Evolutionary conservation across 176 grass and related monocot species (phyloP), one percentile per base, ranked within the genome.

Genomic region (Aegilops longissima): DNA sequence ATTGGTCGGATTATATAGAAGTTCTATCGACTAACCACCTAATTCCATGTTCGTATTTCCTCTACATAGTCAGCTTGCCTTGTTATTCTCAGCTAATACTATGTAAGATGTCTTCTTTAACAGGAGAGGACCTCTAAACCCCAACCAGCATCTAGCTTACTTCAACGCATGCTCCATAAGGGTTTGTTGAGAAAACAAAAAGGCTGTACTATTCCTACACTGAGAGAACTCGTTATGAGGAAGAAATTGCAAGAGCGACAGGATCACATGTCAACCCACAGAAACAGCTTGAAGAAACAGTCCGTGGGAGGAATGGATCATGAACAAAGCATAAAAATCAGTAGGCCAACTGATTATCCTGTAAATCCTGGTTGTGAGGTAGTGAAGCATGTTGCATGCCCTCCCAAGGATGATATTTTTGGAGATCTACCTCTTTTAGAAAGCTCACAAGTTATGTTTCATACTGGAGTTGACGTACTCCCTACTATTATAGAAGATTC

Each of bases 381-480:
- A 58, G 64, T 70, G 42, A 87, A 91, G 66, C 78, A 85, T 83
- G 73, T 66, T 40, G 52, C 78, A 14, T 79, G 78, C 35, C 73
- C 84, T 66, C 80, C 84, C 75, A 91, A 89, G 40, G 89, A 90
- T 83, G 90, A 87, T 51, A 91, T 84, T 76, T 88, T 91, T 87
- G 90, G 84, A 73, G 89, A 91, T 81, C 68, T 95, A 18, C 91
- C 93, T 80, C 88, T 91, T n/a, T 64, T 95, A 61, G 83, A 93
- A 80, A 89, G 86, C 61, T 86, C 83, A 23, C 82, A 90, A 33
- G 72, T 80, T 63, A 85, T 87, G 66, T 87, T 93, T 83, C 85
- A 75, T n/a, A 69, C 73, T 42, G 86, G 80, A 74, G 81, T 65
- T 80, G 83, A 90, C 91, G 81, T 86, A 93, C 78, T 84, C 45